Base-by-base conservation (phyloP, 2,329 filamentous ascomycete genomes). In the Pseudocercospora vitis region DNA sequence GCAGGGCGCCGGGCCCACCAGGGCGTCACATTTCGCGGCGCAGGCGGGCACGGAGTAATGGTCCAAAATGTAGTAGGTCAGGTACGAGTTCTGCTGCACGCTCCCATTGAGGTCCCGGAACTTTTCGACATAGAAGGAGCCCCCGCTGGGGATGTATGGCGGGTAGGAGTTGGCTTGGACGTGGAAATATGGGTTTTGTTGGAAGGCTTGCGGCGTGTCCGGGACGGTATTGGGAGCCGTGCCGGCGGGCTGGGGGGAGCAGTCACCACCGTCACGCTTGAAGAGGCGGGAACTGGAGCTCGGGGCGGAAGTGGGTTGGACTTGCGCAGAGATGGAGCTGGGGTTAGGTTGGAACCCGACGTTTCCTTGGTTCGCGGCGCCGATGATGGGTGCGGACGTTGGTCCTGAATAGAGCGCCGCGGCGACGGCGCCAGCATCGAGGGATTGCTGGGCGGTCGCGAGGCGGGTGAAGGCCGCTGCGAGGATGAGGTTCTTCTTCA, bases 181-280 rank as follows among this genome's bases (percentile, higher is more conserved):
- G 29, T 55, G 44, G 48, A 58, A 58, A 44, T 47, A 52, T 23
- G 51, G 55, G 49, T 55, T 64, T 52, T 45, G 57, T 59, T 57
- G 55, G 62, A 65, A 70, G 55, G 57, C 65, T 46, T 53, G 52
- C 12, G 47, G 44, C 23, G 64, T 67, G 50, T 66, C 63, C 14
- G 64, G 63, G 7, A 55, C 24, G 24, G 52, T 55, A 28, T 45
- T 53, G 42, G 70, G 71, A n/a, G 65, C 69, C 46, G 68, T 64
- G 18, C 64, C 68, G 46, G 69, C 66, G n/a, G 70, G 70, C 53
- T 73, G 69, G 48, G 66, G 60, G 16, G 68, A 63, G 56, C 70
- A 73, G 44, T 68, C 61, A 42, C 70, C 70, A n/a, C n/a, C n/a
- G n/a, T n/a, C n/a, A 33, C 59, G 59, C 57, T 60, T 59, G 26